Percentiles rank a stretch among this genome's conserved stretches.
Evolutionary conservation across 176 grass and related monocot species (phyloP).

Genomic region (Oryza officinalis): DNA sequence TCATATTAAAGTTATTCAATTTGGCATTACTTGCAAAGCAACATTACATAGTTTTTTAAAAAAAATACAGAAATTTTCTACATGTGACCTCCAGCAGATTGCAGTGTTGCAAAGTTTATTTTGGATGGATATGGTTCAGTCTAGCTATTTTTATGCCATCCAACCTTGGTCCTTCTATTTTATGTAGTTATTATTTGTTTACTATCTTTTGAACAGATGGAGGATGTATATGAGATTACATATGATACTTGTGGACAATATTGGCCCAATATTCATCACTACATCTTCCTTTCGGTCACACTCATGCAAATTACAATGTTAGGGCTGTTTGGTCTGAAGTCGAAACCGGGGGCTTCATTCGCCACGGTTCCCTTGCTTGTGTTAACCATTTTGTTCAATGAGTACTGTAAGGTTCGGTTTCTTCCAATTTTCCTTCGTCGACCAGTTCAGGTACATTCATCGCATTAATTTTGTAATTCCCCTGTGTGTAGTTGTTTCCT

Average conservation of each 20-base stretch:
- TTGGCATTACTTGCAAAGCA: background rate
- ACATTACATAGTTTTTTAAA: background rate
- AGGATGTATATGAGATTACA: slow-evolving; percentile 85
- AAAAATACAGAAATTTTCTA: background rate
- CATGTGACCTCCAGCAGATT: background rate
- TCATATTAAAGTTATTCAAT: background rate
- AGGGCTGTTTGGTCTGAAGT: slow-evolving; percentile 83
- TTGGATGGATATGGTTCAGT: background rate
- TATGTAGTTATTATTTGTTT: slow-evolving; percentile 28
- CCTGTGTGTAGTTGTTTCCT: background rate
- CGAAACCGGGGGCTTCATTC: slow-evolving; percentile 76
- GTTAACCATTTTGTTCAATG: slow-evolving; percentile 70
- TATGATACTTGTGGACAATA: slow-evolving; percentile 86
- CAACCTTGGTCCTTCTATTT: background rate
- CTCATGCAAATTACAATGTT: slow-evolving; percentile 89
- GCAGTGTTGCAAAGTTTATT: background rate
- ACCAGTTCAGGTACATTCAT: slow-evolving; percentile 56
- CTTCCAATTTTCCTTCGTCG: slow-evolving; percentile 59
- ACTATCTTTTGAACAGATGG: slow-evolving; percentile 55
- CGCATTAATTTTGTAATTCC: background rate
- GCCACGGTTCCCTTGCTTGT: slow-evolving; percentile 63
- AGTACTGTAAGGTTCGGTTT: slow-evolving; percentile 80
- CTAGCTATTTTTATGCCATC: background rate
- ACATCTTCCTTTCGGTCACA: slow-evolving; percentile 60
- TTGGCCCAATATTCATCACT: slow-evolving; percentile 77